Evolutionary conservation across 1,284 basidiomycete genomes (phyloP).

Genomic region (Trametes versicolor): DNA sequence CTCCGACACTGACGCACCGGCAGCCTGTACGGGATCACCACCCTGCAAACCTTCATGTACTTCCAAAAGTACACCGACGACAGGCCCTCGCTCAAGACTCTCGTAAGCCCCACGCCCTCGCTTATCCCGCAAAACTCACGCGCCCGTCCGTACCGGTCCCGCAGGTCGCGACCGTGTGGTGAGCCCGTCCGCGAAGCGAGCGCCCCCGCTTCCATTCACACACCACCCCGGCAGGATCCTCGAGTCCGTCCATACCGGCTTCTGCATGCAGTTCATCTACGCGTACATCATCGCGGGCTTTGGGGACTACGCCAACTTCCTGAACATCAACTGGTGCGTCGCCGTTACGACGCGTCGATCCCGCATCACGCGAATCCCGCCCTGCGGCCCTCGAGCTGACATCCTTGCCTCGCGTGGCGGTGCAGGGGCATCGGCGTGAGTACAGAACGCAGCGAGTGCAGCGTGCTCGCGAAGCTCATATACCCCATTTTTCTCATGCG

Average conservation of each 20-base stretch:
- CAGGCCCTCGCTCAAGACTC: conserved; percentile 22
- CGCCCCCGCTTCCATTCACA: neutral
- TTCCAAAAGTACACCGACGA: conserved; percentile 30
- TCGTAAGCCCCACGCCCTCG: conserved; percentile 11
- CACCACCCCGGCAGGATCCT: conserved; percentile 24
- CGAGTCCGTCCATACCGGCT: conserved; percentile 32
- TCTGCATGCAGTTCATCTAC: conserved; percentile 38
- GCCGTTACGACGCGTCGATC: neutral
- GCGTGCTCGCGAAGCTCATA: conserved; percentile 6
- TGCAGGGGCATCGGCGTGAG: conserved; percentile 32
- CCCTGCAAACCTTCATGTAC: conserved; percentile 34
- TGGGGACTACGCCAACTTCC: conserved; percentile 24
- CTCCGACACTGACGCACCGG: neutral
- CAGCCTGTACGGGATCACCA: conserved; percentile 33
- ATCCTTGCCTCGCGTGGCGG: neutral
- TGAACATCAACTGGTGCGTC: conserved; percentile 29
- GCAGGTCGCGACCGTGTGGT: conserved; percentile 32
- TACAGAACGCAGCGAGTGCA: neutral
- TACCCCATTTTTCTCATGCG: neutral
- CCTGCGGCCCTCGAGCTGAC: neutral
- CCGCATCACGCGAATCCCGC: conserved; percentile 1
- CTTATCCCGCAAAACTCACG: neutral
- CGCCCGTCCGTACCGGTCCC: neutral
- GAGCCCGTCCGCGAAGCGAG: neutral
- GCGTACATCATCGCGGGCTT: conserved; percentile 35